Evolutionary conservation across 345 rosid genomes (phyloP), one percentile per base, ranked within the genome.

Genomic region (Populus tremula): DNA sequence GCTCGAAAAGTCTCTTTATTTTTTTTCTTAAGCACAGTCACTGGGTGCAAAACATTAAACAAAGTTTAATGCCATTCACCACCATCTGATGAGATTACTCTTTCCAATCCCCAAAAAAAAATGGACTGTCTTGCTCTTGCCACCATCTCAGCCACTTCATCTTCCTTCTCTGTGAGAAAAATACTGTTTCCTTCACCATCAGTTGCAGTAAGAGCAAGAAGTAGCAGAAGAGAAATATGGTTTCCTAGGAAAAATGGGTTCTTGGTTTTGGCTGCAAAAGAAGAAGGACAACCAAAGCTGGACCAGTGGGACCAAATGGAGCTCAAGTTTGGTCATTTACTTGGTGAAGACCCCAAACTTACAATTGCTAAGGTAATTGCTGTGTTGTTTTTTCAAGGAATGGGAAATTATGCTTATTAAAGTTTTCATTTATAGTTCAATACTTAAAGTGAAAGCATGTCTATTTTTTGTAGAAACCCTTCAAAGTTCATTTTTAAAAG

Each of bases 311-410:
- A 95, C 84, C 89, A 82, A 84, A 93, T 93, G 99, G 98, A 93
- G 92, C 91, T 95, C 84, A 89, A 93, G 77, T 91, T 92, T 54
- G 99, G 98, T 50, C 90, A 88, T 35, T 76, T 90, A 85, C 85
- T 95, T 7, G 97, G 96, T 0, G 99, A 95, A 87, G 98, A 95
- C 86, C 99, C 99, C 49, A 91, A 92, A 84, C 86, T 93, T 82
- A 93, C 98, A 67, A 83, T 92, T 78, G 97, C 98, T 65, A 96
- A 96, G 98, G 99, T 92, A 67, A 67, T 12, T 16, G 10, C 23
- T 31, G 41, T 31, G 16, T 13, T 47, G 2, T 0, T 13, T 47
- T 47, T 47, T 47, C 53, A 47, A 47, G 53, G 53, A 47, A 47
- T 47, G 53, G 53, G 12, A 1, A 47, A 47, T 47, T 47, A 47